Percentiles rank a stretch among this genome's conserved stretches.
Evolutionary conservation across 2,329 filamentous ascomycete genomes (phyloP).

Genomic region (Fusarium ramigenum): DNA sequence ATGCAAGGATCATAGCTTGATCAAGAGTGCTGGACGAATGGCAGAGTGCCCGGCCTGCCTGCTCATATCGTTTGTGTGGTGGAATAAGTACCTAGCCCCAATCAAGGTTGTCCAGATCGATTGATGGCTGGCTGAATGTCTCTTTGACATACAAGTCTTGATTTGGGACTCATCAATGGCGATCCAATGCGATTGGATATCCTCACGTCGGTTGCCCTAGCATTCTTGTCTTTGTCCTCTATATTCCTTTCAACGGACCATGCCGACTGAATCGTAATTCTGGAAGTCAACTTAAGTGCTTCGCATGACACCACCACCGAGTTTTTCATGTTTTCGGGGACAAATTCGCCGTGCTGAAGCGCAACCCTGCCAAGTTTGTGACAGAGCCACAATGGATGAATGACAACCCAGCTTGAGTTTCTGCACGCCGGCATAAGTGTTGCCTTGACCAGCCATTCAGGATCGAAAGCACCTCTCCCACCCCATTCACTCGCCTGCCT

Average conservation of each 20-base stretch:
- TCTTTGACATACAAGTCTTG: not conserved
- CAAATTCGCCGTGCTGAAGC: constrained; percentile 31
- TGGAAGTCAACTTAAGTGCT: constrained; percentile 10
- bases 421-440: constrained; percentile 32
- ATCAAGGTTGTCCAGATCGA: not conserved
- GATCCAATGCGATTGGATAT: not conserved
- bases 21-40: constrained; percentile 7
- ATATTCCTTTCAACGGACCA: not conserved
- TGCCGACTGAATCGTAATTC: constrained; percentile 2
- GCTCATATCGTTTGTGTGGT: constrained; percentile 18
- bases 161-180: not conserved
- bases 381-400: constrained; percentile 28
- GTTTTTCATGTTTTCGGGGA: constrained; percentile 10
- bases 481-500: constrained; percentile 26
- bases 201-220: not conserved
- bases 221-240: not conserved
- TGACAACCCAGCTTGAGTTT: constrained; percentile 29
- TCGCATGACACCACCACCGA: constrained; percentile 20
- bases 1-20: constrained; percentile 20
- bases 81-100: constrained; percentile 16
- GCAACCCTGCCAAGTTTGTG: constrained; percentile 23
- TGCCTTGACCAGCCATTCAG: constrained; percentile 35
- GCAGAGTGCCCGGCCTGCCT: constrained; percentile 12
- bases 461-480: constrained; percentile 30
- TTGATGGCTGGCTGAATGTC: constrained; percentile 25